Evolutionary conservation across 2,329 filamentous ascomycete species (phyloP).

Genomic region (Hypoxylon sp.): DNA sequence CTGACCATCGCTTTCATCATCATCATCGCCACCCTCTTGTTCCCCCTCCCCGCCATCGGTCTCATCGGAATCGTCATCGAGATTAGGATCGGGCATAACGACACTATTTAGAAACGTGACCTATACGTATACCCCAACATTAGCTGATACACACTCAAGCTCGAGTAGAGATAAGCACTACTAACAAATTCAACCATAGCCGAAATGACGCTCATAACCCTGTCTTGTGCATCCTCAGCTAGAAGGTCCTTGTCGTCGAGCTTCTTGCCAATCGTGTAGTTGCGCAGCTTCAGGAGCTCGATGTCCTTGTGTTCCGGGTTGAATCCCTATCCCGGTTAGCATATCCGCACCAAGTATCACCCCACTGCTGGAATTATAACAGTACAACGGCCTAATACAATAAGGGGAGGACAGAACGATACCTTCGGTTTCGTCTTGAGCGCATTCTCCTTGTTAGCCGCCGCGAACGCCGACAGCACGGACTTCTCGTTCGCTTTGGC

Average conservation of each 20-base stretch:
- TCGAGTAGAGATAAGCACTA: slow-evolving; percentile 59
- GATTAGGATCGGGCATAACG: slow-evolving; percentile 77
- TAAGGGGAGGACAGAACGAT: slow-evolving; percentile 18
- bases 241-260: slow-evolving; percentile 77
- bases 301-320: slow-evolving; percentile 82
- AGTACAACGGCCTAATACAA: too few species aligned
- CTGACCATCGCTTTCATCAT: slow-evolving; percentile 7
- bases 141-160: slow-evolving; percentile 9
- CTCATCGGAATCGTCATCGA: slow-evolving; percentile 60
- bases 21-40: slow-evolving; percentile 9
- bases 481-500: slow-evolving; percentile 62
- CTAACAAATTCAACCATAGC: slow-evolving; percentile 86
- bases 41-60: slow-evolving; percentile 39
- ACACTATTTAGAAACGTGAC: slow-evolving; percentile 79
- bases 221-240: slow-evolving; percentile 72
- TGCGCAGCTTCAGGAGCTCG: slow-evolving; percentile 82
- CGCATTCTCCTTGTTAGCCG: slow-evolving; percentile 78
- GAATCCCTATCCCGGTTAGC: slow-evolving; percentile 73
- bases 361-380: too few species aligned
- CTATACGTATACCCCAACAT: slow-evolving; percentile 57
- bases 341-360: background rate
- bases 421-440: slow-evolving; percentile 91
- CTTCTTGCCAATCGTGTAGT: slow-evolving; percentile 79
- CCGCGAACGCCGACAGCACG: slow-evolving; percentile 78
- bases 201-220: slow-evolving; percentile 74